Evolutionary conservation across 768 basidiomycete species (phyloP).

Genomic region (Termitomyces sp.): DNA sequence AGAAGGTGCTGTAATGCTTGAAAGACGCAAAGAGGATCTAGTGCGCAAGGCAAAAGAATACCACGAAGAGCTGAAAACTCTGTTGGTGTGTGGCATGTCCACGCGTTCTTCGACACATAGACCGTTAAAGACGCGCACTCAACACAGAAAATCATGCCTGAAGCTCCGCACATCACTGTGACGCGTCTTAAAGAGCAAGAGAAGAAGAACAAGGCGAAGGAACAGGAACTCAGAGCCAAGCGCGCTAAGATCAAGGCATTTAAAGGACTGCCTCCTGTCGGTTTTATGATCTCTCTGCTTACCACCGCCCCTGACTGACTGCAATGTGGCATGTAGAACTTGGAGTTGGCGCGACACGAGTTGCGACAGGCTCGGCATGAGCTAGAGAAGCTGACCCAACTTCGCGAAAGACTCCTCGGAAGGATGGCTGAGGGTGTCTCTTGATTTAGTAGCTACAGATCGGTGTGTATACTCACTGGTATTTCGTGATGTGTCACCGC

Average conservation of each 20-base stretch:
- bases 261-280: constrained; percentile 48
- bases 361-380: constrained; percentile 36
- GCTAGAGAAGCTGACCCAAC: constrained; percentile 43
- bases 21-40: constrained; percentile 38
- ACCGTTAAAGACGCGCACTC: not conserved
- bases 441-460: not conserved
- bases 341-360: constrained; percentile 42
- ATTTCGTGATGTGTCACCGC: not conserved
- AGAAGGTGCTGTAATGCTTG: constrained; percentile 28
- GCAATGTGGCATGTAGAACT: constrained; percentile 27
- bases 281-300: not conserved
- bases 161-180: constrained; percentile 30
- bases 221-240: constrained; percentile 39
- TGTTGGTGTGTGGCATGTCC: constrained; percentile 23
- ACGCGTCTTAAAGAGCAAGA: constrained; percentile 35
- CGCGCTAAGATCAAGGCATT: constrained; percentile 42
- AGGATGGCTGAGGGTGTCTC: constrained; percentile 42
- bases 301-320: not conserved
- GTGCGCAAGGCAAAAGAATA: constrained; percentile 46
- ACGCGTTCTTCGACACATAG: not conserved
- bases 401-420: constrained; percentile 42
- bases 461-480: not conserved
- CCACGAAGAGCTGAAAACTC: constrained; percentile 33
- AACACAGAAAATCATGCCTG: constrained; percentile 25
- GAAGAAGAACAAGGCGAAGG: constrained; percentile 30